Evolutionary conservation across 352 stramenopile genomes (phyloP), one percentile per base, ranked within the genome.

Genomic region (Phytophthora constricta): DNA sequence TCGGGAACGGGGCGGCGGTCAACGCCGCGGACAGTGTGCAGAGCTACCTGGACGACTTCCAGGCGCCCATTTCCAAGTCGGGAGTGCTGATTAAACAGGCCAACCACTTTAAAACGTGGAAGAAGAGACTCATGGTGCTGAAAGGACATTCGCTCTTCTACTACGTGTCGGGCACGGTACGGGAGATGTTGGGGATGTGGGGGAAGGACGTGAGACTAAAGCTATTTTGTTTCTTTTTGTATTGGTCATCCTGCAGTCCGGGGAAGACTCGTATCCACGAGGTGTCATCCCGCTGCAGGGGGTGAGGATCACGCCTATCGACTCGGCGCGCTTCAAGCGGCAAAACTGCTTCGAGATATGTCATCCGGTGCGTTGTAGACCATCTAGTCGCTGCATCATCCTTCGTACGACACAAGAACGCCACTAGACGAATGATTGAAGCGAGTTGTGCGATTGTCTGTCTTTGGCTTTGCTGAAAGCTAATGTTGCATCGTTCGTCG

Each of bases 31-130:
- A 74, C 16, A 76, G 83, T 19, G 53, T 58, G 5, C 68, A 74
- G 58, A 80, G 65, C 52, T 93, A 93, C 63, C 56, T 89, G 53
- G 79, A 88, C 39, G 85, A 93, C 72, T 93, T 93, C 61, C 86
- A 93, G 64, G 84, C 86, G 54, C 83, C 83, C 22, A 92, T 92
- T 51, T 87, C 86, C 53, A 92, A 93, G 75, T 92, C 83, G 22
- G 86, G 87, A 37, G 87, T 95, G 65, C 77, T 95, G 19, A 92
- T 93, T 60, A 95, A 95, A 47, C 87, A 95, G 70, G 86, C 86
- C 2, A 93, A 95, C 59, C 87, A 95, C 67, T 89, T 95, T 46
- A 95, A 95, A 70, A 95, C 87, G 47, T 95, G 87, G 87, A 95
- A 95, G 64, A 95, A 95, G 63, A 84, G 87, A 1, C 80, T 93